These are phyloP conservation scores for Trichocomaceae sp. DNA, from an alignment of 2,329 filamentous ascomycete species.

Conservation along the genomic window DNA sequence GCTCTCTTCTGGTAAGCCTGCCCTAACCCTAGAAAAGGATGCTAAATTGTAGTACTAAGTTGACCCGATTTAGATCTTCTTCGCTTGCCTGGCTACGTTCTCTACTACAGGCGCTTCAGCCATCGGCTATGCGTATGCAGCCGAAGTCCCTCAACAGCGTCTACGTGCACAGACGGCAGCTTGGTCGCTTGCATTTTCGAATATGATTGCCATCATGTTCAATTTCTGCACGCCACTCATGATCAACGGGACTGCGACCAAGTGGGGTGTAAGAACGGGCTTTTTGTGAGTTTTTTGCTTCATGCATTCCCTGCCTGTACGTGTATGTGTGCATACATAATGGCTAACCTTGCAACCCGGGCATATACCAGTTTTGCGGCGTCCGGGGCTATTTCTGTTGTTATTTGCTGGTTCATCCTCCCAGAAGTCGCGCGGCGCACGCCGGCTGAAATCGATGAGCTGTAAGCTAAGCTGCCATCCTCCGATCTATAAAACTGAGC, in stretches of 20 bases:
- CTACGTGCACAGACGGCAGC: slow-evolving; percentile 36
- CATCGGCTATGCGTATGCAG: slow-evolving; percentile 40
- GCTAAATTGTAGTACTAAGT: background rate
- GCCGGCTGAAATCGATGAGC: slow-evolving; percentile 44
- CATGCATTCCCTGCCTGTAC: background rate
- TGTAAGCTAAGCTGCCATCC: slow-evolving; percentile 25
- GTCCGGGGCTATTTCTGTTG: slow-evolving; percentile 22
- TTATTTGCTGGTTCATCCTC: slow-evolving; percentile 42
- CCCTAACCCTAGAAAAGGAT: too few species aligned
- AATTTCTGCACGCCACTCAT: slow-evolving; percentile 42
- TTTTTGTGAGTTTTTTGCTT: slow-evolving; percentile 30
- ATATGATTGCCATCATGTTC: slow-evolving; percentile 40
- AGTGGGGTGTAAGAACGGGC: slow-evolving; percentile 42
- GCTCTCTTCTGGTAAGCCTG: too few species aligned
- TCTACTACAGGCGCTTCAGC: slow-evolving; percentile 39
- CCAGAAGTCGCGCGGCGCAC: slow-evolving; percentile 49
- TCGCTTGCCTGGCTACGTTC: slow-evolving; percentile 38
- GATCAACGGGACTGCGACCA: slow-evolving; percentile 32
- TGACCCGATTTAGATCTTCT: slow-evolving; percentile 30
- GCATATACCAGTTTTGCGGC: slow-evolving; percentile 29
- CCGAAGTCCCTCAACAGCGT: slow-evolving; percentile 37
- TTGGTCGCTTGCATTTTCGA: slow-evolving; percentile 36
- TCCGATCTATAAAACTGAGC: too few species aligned
- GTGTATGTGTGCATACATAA: background rate
- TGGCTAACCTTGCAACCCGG: background rate